Percentiles rank a stretch among this genome's conserved stretches.
Conservation (phyloP, 192 early-diverging fungal genomes). For the Umbelopsis sp. region DNA sequence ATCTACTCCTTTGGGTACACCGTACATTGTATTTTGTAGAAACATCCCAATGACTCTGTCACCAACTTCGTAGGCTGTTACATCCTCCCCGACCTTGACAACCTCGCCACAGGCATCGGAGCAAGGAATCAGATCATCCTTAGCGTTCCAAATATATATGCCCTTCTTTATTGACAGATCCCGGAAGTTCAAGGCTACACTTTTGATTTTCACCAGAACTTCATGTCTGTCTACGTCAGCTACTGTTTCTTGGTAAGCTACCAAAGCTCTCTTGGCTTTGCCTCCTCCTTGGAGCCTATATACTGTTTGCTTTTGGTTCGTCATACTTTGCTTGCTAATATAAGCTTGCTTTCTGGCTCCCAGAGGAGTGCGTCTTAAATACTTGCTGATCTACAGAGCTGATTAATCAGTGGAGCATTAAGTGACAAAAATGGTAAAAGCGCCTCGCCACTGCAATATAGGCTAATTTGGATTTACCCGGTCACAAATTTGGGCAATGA, state of each 20-base stretch:
- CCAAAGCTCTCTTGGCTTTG: not conserved
- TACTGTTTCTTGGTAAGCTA: slow-evolving; percentile 4
- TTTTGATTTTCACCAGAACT: slow-evolving; percentile 25
- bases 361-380: too few species aligned
- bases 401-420: too few species aligned
- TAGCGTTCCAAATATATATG: not conserved
- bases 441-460: too few species aligned
- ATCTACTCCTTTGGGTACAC: not conserved
- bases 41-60: slow-evolving; percentile 11
- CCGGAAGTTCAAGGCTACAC: slow-evolving; percentile 1
- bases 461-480: too few species aligned
- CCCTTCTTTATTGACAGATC: slow-evolving; percentile 15
- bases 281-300: not conserved
- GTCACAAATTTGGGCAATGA: too few species aligned
- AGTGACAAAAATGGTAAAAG: too few species aligned
- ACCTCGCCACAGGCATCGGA: slow-evolving; percentile 27
- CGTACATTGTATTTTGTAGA: slow-evolving; percentile 1
- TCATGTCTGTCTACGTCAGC: slow-evolving; percentile 4
- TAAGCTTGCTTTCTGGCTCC: too few species aligned
- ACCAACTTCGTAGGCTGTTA: slow-evolving; percentile 16
- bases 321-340: not conserved
- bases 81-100: slow-evolving; percentile 14
- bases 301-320: not conserved
- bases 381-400: too few species aligned
- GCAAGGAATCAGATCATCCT: slow-evolving; percentile 9